phyloP scores from a whole-genome alignment of 768 basidiomycete species.

The Lactarius trivialis region DNA sequence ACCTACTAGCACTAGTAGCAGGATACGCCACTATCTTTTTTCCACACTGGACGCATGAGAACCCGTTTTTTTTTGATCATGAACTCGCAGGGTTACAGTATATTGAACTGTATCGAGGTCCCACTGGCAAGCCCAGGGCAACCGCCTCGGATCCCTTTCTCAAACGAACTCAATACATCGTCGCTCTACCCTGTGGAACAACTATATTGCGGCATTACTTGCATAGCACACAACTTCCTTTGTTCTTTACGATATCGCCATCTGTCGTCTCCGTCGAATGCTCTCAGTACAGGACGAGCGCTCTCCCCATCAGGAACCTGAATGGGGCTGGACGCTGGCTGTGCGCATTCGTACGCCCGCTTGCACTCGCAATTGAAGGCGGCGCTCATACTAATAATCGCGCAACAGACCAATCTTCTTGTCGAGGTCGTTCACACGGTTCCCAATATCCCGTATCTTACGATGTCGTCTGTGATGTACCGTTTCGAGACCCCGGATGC shows the following conservation, averaged over 20 bases:
- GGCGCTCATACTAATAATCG: too few relatives aligned
- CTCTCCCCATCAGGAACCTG: background rate
- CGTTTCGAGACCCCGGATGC: constrained; percentile 71
- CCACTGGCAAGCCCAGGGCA: background rate
- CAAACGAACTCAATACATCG: background rate
- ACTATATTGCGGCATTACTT: background rate
- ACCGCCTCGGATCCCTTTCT: background rate
- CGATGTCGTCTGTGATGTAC: constrained; percentile 84
- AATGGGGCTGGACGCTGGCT: background rate
- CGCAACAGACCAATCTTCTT: constrained; percentile 54
- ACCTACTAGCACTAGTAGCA: background rate
- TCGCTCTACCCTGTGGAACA: background rate
- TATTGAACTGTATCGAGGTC: background rate
- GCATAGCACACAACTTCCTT: background rate
- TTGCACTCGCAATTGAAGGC: too few relatives aligned
- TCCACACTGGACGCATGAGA: background rate
- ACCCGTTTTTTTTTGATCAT: too few relatives aligned
- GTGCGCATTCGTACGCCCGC: background rate
- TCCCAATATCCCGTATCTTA: constrained; percentile 76
- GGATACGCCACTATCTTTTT: background rate
- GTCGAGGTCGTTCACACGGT: constrained; percentile 69
- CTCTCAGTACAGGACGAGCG: too few relatives aligned
- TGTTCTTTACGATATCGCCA: background rate
- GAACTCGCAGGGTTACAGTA: background rate
- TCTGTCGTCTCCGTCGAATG: background rate